Conservation (phyloP, 2,329 filamentous ascomycete species). For the Aspergillus eucalypticola region DNA sequence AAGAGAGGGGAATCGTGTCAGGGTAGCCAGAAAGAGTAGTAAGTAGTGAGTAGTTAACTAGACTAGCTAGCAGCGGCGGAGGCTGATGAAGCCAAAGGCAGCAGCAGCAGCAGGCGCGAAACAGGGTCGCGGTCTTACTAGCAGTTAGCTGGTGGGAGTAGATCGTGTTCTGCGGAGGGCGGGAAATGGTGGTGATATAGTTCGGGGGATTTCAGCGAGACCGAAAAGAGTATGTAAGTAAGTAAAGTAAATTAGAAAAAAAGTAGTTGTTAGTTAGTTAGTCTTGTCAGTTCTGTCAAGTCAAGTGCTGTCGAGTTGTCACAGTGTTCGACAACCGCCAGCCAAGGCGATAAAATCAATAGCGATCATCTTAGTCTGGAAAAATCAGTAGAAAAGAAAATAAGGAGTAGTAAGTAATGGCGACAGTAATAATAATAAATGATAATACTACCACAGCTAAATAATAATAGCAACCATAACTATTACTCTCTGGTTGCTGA, state of each 20-base stretch:
- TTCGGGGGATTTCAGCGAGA: background rate
- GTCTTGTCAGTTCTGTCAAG: background rate
- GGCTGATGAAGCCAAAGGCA: background rate
- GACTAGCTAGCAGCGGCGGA: background rate
- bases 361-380: slow-evolving; percentile 3
- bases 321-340: slow-evolving; percentile 1
- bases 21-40: slow-evolving; percentile 6
- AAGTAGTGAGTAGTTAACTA: background rate
- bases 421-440: background rate
- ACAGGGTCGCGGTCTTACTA: background rate
- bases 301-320: background rate
- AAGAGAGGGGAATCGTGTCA: background rate
- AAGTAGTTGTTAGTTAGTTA: background rate
- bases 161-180: slow-evolving; percentile 4
- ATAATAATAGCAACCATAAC: background rate
- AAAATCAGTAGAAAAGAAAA: background rate
- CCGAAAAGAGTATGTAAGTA: background rate
- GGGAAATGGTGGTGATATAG: slow-evolving; percentile 2
- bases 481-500: background rate
- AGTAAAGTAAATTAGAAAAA: background rate
- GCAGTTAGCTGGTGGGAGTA: slow-evolving; percentile 3
- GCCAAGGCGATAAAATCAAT: slow-evolving; percentile 9
- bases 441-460: background rate
- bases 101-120: background rate
- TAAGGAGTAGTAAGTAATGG: background rate